Conservation (phyloP, 2,329 filamentous ascomycete genomes). For the Alternaria angustiovoidea region DNA sequence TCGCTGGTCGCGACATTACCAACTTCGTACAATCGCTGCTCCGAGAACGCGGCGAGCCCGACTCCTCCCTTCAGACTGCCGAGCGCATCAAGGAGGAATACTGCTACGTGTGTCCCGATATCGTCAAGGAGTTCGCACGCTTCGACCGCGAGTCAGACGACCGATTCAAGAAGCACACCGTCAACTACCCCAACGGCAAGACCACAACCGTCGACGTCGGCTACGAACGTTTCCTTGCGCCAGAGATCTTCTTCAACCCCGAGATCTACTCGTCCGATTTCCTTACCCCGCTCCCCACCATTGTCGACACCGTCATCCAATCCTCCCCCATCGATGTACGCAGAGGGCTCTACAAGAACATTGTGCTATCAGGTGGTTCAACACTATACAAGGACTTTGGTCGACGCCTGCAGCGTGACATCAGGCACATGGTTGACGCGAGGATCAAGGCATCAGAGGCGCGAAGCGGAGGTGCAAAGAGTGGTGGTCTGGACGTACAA, state of each 20-base stretch:
- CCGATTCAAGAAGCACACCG: slow-evolving; percentile 88
- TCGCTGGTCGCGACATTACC: slow-evolving; percentile 96
- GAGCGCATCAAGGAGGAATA: slow-evolving; percentile 99
- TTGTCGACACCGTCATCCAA: slow-evolving; percentile 97
- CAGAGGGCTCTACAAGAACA: slow-evolving; percentile 98
- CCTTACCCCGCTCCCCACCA: slow-evolving; percentile 89
- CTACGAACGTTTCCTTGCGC: slow-evolving; percentile 96
- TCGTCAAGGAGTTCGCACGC: slow-evolving; percentile 96
- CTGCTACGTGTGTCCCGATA: slow-evolving; percentile 98
- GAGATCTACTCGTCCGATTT: slow-evolving; percentile 99
- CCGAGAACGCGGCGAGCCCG: slow-evolving; percentile 93
- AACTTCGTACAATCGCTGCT: slow-evolving; percentile 98
- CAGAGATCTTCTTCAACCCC: slow-evolving; percentile 99
- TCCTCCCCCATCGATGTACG: slow-evolving; percentile 97
- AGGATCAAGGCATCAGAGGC: slow-evolving; percentile 92
- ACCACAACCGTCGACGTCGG: slow-evolving; percentile 89
- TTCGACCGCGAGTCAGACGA: slow-evolving; percentile 89
- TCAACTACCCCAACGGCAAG: slow-evolving; percentile 84
- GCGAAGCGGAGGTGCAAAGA: slow-evolving; percentile 88
- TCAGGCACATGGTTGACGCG: slow-evolving; percentile 92
- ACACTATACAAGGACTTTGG: slow-evolving; percentile 99
- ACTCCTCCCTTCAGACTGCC: slow-evolving; percentile 95
- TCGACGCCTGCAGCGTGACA: slow-evolving; percentile 92
- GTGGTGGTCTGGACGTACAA: slow-evolving; percentile 93
- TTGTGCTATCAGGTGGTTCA: slow-evolving; percentile 95